phyloP scores from a whole-genome alignment of 225 moss, liverwort and hornwort genomes.

The Pseudisothecium myosuroides region DNA sequence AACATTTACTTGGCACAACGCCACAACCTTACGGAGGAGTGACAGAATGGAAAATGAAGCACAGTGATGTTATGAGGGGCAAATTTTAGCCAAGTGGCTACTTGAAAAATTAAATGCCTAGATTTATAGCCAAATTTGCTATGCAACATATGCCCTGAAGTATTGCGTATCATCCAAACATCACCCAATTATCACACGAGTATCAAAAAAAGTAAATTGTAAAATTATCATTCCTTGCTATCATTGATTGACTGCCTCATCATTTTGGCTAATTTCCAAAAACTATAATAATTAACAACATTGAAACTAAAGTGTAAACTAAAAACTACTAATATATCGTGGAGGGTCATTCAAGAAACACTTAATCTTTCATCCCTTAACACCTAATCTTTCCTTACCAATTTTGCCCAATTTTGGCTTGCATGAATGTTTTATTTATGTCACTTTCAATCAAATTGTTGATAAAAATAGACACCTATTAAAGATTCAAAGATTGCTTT shows the following conservation, averaged over 20 bases:
- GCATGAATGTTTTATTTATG: neutral
- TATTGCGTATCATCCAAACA: neutral
- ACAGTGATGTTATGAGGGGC: neutral
- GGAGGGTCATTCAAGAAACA: neutral
- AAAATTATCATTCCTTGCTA: neutral
- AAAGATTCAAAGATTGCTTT: neutral
- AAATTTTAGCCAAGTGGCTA: neutral
- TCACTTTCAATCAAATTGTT: neutral
- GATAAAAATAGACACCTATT: rapidly evolving
- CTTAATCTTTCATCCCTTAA: neutral
- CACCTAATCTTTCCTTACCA: neutral
- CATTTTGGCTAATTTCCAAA: neutral
- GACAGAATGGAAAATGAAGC: neutral
- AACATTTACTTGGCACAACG: neutral
- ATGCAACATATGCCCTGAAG: too few relatives aligned
- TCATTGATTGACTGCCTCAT: neutral
- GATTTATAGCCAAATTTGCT: neutral
- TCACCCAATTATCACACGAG: neutral
- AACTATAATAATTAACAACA: neutral
- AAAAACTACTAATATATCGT: neutral
- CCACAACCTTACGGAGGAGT: neutral
- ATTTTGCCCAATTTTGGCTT: neutral
- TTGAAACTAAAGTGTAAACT: neutral
- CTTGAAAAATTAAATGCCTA: neutral
- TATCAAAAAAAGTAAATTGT: neutral